A percentile compares a stretch with the other conserved stretches of the same genome.
Conservation (phyloP, 2,329 filamentous ascomycete genomes). For the Teratosphaeria gauchensis region DNA sequence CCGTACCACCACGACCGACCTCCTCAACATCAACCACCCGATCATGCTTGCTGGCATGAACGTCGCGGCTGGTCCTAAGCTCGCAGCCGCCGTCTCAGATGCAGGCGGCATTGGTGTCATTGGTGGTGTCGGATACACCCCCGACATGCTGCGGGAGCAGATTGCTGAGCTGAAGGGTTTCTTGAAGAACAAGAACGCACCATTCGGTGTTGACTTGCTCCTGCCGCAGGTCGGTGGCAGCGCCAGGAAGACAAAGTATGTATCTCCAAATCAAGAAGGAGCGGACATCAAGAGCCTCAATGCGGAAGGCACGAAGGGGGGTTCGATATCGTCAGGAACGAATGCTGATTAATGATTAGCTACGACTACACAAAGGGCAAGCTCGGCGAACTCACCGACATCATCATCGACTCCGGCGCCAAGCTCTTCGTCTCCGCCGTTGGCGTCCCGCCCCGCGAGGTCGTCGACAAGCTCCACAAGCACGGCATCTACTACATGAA, state of each 20-base stretch:
- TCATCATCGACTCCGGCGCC: constrained; percentile 84
- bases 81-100: constrained; percentile 94
- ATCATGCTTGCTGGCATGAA: constrained; percentile 97
- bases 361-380: constrained; percentile 99
- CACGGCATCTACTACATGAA: constrained; percentile 95
- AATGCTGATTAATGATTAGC: constrained; percentile 39
- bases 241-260: constrained; percentile 86
- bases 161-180: constrained; percentile 87
- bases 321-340: neutral
- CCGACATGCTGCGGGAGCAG: constrained; percentile 93
- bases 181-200: constrained; percentile 80
- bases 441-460: constrained; percentile 76
- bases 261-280: neutral
- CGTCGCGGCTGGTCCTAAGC: constrained; percentile 90
- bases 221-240: constrained; percentile 90
- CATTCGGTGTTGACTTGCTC: constrained; percentile 89
- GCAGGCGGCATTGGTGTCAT: constrained; percentile 94
- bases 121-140: constrained; percentile 89
- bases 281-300: neutral
- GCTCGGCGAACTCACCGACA: constrained; percentile 78
- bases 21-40: constrained; percentile 96
- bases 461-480: constrained; percentile 84
- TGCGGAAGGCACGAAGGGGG: neutral
- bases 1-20: constrained; percentile 85
- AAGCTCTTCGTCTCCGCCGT: constrained; percentile 95